Evolutionary conservation across 495 filamentous ascomycete genomes (phyloP).

Genomic region (Xeromyces bisporus): DNA sequence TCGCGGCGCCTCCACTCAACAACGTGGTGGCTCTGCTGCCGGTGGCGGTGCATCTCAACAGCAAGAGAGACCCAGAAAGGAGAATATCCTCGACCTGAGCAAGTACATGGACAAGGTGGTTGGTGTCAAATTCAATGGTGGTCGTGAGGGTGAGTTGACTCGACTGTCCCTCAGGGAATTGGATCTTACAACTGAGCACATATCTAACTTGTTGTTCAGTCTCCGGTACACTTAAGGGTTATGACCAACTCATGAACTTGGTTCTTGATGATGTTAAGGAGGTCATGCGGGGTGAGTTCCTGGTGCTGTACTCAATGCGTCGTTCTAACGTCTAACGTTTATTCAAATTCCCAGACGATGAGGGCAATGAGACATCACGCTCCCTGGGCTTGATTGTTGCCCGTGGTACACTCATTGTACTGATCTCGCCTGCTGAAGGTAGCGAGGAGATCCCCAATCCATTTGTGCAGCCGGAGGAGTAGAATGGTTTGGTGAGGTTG

Average conservation of each 20-base stretch:
- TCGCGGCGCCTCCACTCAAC: slow-evolving; percentile 18
- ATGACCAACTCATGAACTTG: slow-evolving; percentile 93
- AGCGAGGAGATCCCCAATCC: slow-evolving; percentile 93
- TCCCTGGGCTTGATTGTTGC: slow-evolving; percentile 82
- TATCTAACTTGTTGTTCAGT: no score
- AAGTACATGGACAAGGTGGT: slow-evolving; percentile 96
- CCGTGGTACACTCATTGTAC: slow-evolving; percentile 76
- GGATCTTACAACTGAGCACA: no score
- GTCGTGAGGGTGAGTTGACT: slow-evolving; percentile 63
- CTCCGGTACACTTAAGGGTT: slow-evolving; percentile 76
- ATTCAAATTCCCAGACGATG: slow-evolving; percentile 45
- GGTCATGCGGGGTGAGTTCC: slow-evolving; percentile 53
- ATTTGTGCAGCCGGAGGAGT: slow-evolving; percentile 57
- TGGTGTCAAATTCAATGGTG: slow-evolving; percentile 89
- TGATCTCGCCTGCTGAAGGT: slow-evolving; percentile 84
- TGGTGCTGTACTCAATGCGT: background rate
- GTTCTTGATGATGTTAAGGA: slow-evolving; percentile 92
- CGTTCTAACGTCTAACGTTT: slow-evolving; percentile 5
- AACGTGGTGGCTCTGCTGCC: slow-evolving; percentile 33
- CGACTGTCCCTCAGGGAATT: no score
- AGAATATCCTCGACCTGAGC: slow-evolving; percentile 86
- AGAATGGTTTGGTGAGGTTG: slow-evolving; percentile 3
- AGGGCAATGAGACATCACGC: slow-evolving; percentile 71
- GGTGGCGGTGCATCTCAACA: slow-evolving; percentile 20
- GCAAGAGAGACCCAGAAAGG: slow-evolving; percentile 79